A percentile compares a stretch with the other conserved stretches of the same genome.
Conservation (phyloP, 2,329 filamentous ascomycete genomes). For the Thermochaetoides dissita region DNA sequence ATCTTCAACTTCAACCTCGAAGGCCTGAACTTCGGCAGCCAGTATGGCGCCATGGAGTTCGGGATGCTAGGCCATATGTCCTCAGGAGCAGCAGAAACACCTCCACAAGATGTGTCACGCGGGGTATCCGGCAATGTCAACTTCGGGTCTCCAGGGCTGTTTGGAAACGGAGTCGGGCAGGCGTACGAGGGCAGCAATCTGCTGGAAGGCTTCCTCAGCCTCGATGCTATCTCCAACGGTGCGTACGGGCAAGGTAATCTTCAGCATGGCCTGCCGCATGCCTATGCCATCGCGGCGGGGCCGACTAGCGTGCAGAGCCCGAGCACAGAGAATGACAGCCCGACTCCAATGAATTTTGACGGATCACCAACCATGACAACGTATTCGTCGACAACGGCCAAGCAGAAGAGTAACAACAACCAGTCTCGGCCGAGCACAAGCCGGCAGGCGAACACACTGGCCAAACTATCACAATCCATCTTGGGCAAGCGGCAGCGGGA, state of each 20-base stretch:
- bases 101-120: constrained; percentile 47
- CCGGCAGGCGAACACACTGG: constrained; percentile 30
- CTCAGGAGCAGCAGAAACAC: constrained; percentile 70
- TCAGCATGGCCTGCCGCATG: constrained; percentile 49
- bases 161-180: constrained; percentile 36
- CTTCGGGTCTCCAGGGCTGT: constrained; percentile 33
- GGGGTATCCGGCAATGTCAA: constrained; percentile 23
- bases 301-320: constrained; percentile 50
- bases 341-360: constrained; percentile 42
- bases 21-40: constrained; percentile 86
- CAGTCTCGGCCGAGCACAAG: constrained; percentile 23
- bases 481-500: constrained; percentile 52
- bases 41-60: constrained; percentile 91
- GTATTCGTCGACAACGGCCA: constrained; percentile 17
- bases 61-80: constrained; percentile 95
- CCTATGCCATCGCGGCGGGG: constrained; percentile 49
- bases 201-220: constrained; percentile 37
- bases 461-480: constrained; percentile 30
- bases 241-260: constrained; percentile 43
- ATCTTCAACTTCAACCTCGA: constrained; percentile 94
- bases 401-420: constrained; percentile 13
- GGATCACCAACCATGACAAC: constrained; percentile 34
- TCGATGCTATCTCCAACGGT: constrained; percentile 34
- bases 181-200: constrained; percentile 35
- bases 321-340: constrained; percentile 50